A percentile compares a stretch with the other conserved stretches of the same genome.
Evolutionary conservation across 1,139 yeast species (phyloP).

Genomic region (Taphrina betulina): DNA sequence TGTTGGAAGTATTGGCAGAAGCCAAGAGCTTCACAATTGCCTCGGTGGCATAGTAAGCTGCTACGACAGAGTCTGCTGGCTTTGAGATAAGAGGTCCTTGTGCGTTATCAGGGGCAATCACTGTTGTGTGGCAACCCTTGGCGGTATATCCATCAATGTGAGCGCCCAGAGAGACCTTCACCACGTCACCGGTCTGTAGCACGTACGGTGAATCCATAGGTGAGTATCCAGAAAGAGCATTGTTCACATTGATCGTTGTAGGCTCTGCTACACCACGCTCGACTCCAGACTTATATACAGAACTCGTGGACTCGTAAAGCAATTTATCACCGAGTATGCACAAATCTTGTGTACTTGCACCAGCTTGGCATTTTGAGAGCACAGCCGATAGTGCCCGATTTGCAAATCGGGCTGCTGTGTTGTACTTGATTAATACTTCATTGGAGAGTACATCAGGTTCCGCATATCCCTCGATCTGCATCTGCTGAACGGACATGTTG

Average conservation of each 20-base stretch:
- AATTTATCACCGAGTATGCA: constrained; percentile 30
- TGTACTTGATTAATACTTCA: constrained; percentile 26
- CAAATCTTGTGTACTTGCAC: constrained; percentile 27
- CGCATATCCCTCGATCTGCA: constrained; percentile 23
- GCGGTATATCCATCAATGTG: constrained; percentile 96
- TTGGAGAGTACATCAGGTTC: constrained; percentile 12
- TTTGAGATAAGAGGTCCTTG: constrained; percentile 69
- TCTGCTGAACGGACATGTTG: constrained; percentile 6
- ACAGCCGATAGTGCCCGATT: constrained; percentile 24
- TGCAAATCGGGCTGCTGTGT: constrained; percentile 32
- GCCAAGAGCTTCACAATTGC: constrained; percentile 75
- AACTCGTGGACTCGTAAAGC: constrained; percentile 14
- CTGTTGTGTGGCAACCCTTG: constrained; percentile 78
- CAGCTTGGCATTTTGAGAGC: constrained; percentile 20
- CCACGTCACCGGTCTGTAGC: constrained; percentile 76
- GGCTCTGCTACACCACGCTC: constrained; percentile 87
- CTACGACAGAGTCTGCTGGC: constrained; percentile 86
- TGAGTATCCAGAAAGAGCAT: constrained; percentile 71
- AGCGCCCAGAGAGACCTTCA: constrained; percentile 59
- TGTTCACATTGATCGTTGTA: constrained; percentile 82
- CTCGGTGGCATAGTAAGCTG: constrained; percentile 84
- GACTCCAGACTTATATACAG: constrained; percentile 34
- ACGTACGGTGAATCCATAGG: constrained; percentile 69
- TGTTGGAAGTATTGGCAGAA: constrained; percentile 46
- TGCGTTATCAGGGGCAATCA: constrained; percentile 56